phyloP scores from a whole-genome alignment of 176 grass and related monocot species.

The Raddia guianensis region DNA sequence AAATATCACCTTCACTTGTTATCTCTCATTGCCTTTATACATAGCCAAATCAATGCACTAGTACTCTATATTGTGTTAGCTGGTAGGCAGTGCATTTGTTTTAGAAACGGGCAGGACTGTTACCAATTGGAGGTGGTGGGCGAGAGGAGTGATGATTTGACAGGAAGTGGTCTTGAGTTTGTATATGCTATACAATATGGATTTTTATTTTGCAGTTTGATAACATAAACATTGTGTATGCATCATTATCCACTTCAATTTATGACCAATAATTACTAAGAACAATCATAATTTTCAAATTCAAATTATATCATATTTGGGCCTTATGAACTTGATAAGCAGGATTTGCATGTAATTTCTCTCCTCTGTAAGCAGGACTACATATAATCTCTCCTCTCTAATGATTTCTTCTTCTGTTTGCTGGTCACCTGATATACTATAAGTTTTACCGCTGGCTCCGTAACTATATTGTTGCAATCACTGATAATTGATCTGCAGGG shows the following conservation, averaged over 20 bases:
- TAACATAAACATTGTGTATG: not conserved
- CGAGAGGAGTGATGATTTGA: too few relatives aligned
- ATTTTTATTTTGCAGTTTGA: not conserved
- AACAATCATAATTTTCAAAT: slow-evolving; percentile 13
- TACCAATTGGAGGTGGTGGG: too few relatives aligned
- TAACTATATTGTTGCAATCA: slow-evolving; percentile 27
- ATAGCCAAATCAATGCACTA: not conserved
- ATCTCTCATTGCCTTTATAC: slow-evolving; percentile 8
- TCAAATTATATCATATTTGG: slow-evolving; percentile 3
- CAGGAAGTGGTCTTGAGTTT: not conserved
- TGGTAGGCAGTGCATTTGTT: not conserved
- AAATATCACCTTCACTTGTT: slow-evolving; percentile 18
- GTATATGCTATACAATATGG: not conserved
- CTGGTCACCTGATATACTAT: slow-evolving; percentile 17
- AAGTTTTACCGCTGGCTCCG: slow-evolving; percentile 12
- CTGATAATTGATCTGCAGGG: slow-evolving; percentile 50
- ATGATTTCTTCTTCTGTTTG: not conserved
- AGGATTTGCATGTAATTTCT: slow-evolving; percentile 2
- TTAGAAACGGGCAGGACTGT: too few relatives aligned
- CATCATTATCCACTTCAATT: not conserved
- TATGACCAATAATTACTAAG: not conserved
- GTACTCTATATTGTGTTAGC: slow-evolving; percentile 8
- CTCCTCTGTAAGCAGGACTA: not conserved
- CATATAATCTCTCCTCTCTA: not conserved
- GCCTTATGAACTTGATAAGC: slow-evolving; percentile 14